Conservation (phyloP, 148 eudicot species). For the Polygonum aviculare region DNA sequence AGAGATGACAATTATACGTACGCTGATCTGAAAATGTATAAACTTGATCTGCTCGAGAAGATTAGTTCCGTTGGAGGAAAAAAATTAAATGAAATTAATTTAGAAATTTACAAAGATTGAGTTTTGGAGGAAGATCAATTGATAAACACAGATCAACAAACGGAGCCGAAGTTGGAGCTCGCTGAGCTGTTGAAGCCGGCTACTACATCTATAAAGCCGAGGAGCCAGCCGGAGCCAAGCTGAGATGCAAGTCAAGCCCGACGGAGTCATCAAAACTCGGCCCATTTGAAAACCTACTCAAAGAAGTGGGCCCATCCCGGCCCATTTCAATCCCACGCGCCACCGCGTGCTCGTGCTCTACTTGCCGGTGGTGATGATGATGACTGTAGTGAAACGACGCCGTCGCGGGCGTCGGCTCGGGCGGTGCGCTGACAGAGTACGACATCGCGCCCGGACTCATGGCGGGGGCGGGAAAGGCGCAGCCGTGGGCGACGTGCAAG, state of each 20-base stretch:
- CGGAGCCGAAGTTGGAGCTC: background rate
- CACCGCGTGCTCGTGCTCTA: conserved; percentile 3
- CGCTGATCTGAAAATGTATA: background rate
- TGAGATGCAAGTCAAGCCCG: conserved; percentile 78
- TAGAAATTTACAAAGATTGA: conserved; percentile 3
- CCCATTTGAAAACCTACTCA: conserved; percentile 63
- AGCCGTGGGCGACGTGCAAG: conserved; percentile 61
- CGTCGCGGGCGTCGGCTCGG: conserved; percentile 4
- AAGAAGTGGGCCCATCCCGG: conserved; percentile 28
- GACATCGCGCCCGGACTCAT: conserved; percentile 22
- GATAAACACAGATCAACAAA: background rate
- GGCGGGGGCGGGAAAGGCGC: conserved; percentile 27
- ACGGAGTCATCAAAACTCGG: conserved; percentile 55
- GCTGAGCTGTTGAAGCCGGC: background rate
- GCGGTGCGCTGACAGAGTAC: conserved; percentile 22
- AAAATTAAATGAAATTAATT: background rate
- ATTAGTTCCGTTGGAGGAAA: background rate
- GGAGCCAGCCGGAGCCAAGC: conserved; percentile 59
- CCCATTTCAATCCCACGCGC: conserved; percentile 29
- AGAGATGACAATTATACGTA: background rate
- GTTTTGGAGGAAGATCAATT: background rate
- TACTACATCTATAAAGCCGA: background rate
- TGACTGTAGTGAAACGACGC: conserved; percentile 6
- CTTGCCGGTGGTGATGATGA: conserved; percentile 7
- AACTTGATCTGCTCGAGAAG: background rate